phyloP scores from a whole-genome alignment of 2,329 filamentous ascomycete genomes.

The Epichloe amarillans region DNA sequence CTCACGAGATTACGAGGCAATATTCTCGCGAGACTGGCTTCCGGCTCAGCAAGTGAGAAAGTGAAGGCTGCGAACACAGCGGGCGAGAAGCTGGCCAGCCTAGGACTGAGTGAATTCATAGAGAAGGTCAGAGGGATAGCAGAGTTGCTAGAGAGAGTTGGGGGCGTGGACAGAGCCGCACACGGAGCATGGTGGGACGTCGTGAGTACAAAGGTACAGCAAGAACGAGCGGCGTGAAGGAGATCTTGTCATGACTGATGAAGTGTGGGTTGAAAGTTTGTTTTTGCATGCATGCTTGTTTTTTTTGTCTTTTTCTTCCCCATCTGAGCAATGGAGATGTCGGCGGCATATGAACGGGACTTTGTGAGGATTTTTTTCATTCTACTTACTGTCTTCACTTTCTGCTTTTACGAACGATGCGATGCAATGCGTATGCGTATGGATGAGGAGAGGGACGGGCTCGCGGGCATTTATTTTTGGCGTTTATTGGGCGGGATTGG shows the following conservation, averaged over 20 bases:
- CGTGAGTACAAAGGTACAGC: slow-evolving; percentile 43
- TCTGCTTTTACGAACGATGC: no score
- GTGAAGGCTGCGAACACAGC: slow-evolving; percentile 56
- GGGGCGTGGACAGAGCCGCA: slow-evolving; percentile 51
- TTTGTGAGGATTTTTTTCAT: no score
- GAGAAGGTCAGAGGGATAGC: slow-evolving; percentile 55
- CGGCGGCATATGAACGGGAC: no score
- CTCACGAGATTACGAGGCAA: slow-evolving; percentile 55
- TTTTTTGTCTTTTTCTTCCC: background rate
- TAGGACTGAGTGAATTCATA: slow-evolving; percentile 63
- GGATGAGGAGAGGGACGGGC: no score
- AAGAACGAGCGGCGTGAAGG: slow-evolving; percentile 17
- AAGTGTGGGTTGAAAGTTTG: background rate
- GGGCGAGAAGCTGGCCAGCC: slow-evolving; percentile 53
- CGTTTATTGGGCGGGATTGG: no score
- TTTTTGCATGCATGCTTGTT: no score
- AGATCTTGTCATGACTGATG: background rate
- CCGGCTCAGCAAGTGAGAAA: slow-evolving; percentile 55
- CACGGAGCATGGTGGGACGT: slow-evolving; percentile 60
- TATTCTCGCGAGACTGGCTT: slow-evolving; percentile 49
- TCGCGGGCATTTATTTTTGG: no score
- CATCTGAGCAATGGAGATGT: no score
- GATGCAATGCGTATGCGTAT: no score
- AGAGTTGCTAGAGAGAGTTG: slow-evolving; percentile 51
- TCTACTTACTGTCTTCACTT: no score